Evolutionary conservation across 2,329 filamentous ascomycete genomes (phyloP).

Genomic region (Raffaelea ambrosiae): DNA sequence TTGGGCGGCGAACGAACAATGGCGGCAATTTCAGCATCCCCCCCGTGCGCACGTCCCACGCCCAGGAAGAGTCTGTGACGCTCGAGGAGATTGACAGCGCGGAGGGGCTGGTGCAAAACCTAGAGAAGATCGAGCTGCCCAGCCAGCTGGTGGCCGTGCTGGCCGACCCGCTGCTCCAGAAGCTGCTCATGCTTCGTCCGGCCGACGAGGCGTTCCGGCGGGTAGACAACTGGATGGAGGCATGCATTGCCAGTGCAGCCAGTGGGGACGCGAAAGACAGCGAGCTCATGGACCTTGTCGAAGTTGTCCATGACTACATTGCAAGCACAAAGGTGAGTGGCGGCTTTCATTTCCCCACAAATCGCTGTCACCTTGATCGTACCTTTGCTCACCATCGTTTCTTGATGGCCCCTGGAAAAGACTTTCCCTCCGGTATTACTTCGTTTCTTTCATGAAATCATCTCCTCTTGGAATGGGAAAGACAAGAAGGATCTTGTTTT

Average conservation of each 20-base stretch:
- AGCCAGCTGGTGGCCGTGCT: constrained; percentile 74
- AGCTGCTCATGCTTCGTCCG: constrained; percentile 59
- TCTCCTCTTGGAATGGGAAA: constrained; percentile 54
- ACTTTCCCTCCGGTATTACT: constrained; percentile 11
- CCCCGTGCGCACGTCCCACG: constrained; percentile 64
- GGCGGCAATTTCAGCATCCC: constrained; percentile 45
- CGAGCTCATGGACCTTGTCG: constrained; percentile 45
- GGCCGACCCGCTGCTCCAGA: constrained; percentile 69
- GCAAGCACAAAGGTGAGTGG: constrained; percentile 45
- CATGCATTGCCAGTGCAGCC: constrained; percentile 46
- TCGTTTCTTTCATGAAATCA: constrained; percentile 37
- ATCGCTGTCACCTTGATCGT: too few relatives aligned
- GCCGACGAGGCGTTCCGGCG: constrained; percentile 41
- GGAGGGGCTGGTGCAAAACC: constrained; percentile 57
- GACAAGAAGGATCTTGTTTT: constrained; percentile 46
- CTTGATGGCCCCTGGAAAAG: too few relatives aligned
- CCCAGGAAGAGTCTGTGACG: constrained; percentile 58
- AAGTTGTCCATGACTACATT: constrained; percentile 48
- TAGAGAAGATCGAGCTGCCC: constrained; percentile 73
- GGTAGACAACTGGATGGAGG: constrained; percentile 51
- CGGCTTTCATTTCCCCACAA: too few relatives aligned
- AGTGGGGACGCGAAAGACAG: constrained; percentile 38
- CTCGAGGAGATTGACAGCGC: constrained; percentile 72
- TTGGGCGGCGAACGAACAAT: constrained; percentile 17
- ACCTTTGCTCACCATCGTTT: too few relatives aligned